phyloP scores from a whole-genome alignment of 441 rosid genomes.

The Euphorbia celastroides region DNA sequence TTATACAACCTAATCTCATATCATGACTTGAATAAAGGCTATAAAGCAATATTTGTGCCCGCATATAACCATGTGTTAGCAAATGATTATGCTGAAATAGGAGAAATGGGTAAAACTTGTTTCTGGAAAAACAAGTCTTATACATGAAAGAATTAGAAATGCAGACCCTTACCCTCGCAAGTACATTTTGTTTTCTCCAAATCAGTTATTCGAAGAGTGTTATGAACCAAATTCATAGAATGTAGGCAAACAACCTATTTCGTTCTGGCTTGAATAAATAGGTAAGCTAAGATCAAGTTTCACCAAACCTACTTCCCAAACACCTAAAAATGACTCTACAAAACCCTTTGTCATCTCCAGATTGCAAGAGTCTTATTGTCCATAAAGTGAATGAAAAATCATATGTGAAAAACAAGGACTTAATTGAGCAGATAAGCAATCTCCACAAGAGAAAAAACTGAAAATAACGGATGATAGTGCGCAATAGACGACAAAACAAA shows the following conservation, averaged over 20 bases:
- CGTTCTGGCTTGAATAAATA: not conserved
- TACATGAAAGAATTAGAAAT: not conserved
- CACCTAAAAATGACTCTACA: not conserved
- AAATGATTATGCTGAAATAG: no score
- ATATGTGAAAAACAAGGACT: not conserved
- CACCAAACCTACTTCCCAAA: not conserved
- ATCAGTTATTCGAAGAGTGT: not conserved
- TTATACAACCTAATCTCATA: not conserved
- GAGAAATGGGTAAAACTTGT: no score
- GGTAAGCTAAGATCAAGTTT: not conserved
- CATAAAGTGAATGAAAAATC: not conserved
- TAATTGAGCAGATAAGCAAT: not conserved
- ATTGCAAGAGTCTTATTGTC: not conserved
- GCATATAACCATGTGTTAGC: no score
- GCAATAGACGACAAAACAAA: not conserved
- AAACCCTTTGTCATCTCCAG: not conserved
- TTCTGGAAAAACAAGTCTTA: not conserved
- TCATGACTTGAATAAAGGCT: no score
- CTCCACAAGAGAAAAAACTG: not conserved
- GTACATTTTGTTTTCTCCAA: not conserved
- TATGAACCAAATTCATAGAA: not conserved
- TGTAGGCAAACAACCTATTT: not conserved
- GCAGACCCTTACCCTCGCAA: not conserved
- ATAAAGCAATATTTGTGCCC: no score
- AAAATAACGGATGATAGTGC: not conserved